Evolutionary conservation across 2,329 filamentous ascomycete genomes (phyloP).

Genomic region (Arthrinium phaeospermum): DNA sequence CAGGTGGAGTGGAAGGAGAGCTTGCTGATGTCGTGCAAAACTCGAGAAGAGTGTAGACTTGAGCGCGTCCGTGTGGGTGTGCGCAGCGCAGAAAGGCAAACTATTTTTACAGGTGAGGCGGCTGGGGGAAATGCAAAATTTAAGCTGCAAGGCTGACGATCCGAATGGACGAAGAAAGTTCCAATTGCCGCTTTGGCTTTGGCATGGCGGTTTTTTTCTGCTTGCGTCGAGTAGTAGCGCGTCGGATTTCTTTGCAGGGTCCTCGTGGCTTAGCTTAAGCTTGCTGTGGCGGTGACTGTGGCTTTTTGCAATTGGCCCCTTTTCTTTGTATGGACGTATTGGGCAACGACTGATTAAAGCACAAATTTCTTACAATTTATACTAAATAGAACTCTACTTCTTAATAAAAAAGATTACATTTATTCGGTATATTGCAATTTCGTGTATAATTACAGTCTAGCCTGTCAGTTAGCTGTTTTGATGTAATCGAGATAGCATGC

Average conservation of each 20-base stretch:
- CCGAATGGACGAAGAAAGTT: neutral
- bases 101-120: neutral
- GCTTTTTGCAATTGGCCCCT: neutral
- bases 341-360: too few species aligned
- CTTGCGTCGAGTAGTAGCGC: constrained; percentile 6
- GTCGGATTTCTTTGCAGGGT: constrained; percentile 10
- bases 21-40: constrained; percentile 8
- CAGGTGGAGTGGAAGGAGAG: neutral
- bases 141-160: constrained; percentile 19
- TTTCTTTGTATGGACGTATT: neutral
- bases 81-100: neutral
- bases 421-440: too few species aligned
- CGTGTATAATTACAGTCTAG: too few species aligned
- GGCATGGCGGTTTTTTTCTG: constrained; percentile 5
- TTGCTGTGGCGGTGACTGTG: neutral
- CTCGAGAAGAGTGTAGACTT: neutral
- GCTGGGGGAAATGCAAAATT: constrained; percentile 18
- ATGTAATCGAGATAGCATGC: neutral
- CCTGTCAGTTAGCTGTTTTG: too few species aligned
- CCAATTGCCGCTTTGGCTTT: neutral
- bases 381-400: too few species aligned
- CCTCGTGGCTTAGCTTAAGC: neutral
- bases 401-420: too few species aligned
- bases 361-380: too few species aligned
- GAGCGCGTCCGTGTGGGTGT: constrained; percentile 11